phyloP scores from a whole-genome alignment of 352 stramenopile genomes.

The Phytophthora rubi region DNA sequence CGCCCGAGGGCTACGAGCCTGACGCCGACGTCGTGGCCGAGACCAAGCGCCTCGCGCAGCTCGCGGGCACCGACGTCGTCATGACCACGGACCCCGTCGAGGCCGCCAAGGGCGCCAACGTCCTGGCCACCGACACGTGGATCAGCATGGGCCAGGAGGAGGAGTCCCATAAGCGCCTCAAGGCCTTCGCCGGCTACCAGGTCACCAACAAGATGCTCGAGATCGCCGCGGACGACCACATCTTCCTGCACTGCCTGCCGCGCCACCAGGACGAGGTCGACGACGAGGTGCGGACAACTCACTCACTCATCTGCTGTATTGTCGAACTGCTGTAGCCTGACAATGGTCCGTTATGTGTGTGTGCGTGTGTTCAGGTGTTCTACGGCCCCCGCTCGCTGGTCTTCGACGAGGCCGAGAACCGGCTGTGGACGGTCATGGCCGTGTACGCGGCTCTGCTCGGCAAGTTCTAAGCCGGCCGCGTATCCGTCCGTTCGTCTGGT shows the following conservation, averaged over 20 bases:
- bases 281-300: slow-evolving; percentile 89
- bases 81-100: slow-evolving; percentile 92
- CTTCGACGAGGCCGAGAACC: slow-evolving; percentile 98
- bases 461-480: slow-evolving; percentile 33
- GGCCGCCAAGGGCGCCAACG: slow-evolving; percentile 93
- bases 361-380: slow-evolving; percentile 72
- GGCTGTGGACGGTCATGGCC: slow-evolving; percentile 99
- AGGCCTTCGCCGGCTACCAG: slow-evolving; percentile 96
- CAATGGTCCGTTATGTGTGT: background rate
- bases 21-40: slow-evolving; percentile 91
- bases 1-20: slow-evolving; percentile 92
- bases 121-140: slow-evolving; percentile 98
- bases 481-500: slow-evolving; percentile 6
- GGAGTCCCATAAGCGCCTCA: slow-evolving; percentile 93
- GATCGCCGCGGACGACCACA: slow-evolving; percentile 89
- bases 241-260: slow-evolving; percentile 98
- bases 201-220: slow-evolving; percentile 93
- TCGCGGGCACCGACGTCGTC: slow-evolving; percentile 73
- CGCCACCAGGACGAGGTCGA: slow-evolving; percentile 97
- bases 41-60: slow-evolving; percentile 85
- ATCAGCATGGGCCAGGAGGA: slow-evolving; percentile 96
- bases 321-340: background rate
- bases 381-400: slow-evolving; percentile 96
- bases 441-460: slow-evolving; percentile 78
- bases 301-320: background rate